Evolutionary conservation across 2,329 filamentous ascomycete species (phyloP), one percentile per base, ranked within the genome.

Genomic region (Ophiostoma pallidulum): DNA sequence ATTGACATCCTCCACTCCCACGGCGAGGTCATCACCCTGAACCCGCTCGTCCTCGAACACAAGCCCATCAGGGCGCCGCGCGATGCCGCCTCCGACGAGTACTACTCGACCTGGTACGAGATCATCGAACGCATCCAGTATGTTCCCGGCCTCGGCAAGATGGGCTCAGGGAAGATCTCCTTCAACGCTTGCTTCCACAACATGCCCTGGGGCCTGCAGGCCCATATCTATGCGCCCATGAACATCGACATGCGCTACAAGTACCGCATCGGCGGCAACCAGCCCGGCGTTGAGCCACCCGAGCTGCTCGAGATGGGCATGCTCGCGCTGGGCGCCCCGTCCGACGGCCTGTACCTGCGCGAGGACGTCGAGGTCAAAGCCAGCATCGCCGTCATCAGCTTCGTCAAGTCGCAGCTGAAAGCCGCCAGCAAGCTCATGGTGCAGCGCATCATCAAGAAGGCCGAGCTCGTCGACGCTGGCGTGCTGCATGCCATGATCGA

Each of bases 151-250:
- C 66, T 84, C 47, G 81, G 81, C 54, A 78, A 70, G 63, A 70
- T 82, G 51, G 80, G 80, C 20, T 77, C 77, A 4, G 74, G 78
- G 59, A 76, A 77, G 58, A 82, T 86, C 63, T 73, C 69, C 40
- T 86, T 86, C 66, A 82, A 78, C 51, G 82, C 78, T 51, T 83
- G 80, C 59, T 86, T 86, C 60, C 82, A 86, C 59, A 74, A 85
- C 61, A 77, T 84, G 69, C 78, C 81, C 3, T 84, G 79, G 76
- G 82, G 82, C 4, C 65, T 86, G 50, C 82, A 86, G 65, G 83
- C 79, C 9, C 82, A 86, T 65, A 79, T 80, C 45, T 84, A 84
- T 59, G 80, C 78, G 36, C 82, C 82, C 28, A 73, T 84, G 60
- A 75, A 72, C 52, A 71, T 84, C 44, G 81, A 86, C 59, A 62